Conservation (phyloP, 2,329 filamentous ascomycete genomes). For the Hypoxylon rubiginosum region DNA sequence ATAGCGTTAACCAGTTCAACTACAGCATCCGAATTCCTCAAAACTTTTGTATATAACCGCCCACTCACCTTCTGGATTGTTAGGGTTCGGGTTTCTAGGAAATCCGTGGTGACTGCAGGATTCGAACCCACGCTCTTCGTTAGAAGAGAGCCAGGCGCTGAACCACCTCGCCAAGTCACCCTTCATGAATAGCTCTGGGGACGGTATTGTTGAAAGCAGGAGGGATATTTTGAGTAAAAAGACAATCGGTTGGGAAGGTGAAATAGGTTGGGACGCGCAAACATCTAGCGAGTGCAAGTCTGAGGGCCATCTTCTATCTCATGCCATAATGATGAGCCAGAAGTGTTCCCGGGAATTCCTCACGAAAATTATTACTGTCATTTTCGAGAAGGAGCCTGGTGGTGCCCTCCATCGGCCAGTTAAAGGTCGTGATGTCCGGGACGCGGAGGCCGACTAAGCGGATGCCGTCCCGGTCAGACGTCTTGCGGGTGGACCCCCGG, state of each 20-base stretch:
- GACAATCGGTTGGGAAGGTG: neutral
- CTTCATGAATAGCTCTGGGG: no score
- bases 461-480: neutral
- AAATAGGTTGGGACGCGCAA: neutral
- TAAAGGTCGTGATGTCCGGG: neutral
- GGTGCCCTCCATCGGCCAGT: neutral
- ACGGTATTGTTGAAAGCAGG: neutral
- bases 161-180: no score
- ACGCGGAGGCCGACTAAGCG: neutral
- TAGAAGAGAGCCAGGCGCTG: no score
- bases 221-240: neutral
- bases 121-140: no score
- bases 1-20: no score
- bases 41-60: no score
- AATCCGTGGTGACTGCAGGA: no score
- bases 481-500: neutral
- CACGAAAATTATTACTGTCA: neutral
- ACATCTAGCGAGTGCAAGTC: neutral
- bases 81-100: no score
- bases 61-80: no score
- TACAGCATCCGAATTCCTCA: no score
- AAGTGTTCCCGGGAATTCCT: neutral
- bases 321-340: neutral
- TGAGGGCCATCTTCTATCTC: neutral
- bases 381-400: neutral